Percentiles rank a stretch among this genome's conserved stretches.
Conservation (phyloP, 805 yeast genomes). For the Candida xiaguanensis region DNA sequence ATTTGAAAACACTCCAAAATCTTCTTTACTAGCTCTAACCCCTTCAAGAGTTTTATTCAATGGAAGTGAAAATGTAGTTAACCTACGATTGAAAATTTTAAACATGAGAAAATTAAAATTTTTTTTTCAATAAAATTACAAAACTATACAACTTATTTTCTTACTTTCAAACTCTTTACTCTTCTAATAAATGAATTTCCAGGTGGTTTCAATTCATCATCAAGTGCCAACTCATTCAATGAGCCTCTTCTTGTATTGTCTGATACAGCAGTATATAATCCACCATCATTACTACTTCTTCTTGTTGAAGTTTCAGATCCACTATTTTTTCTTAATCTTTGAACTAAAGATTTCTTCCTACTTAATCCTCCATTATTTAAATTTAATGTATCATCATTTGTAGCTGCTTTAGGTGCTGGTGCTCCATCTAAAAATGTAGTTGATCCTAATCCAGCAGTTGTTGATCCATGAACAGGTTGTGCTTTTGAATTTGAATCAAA, state of each 20-base stretch:
- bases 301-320: conserved; percentile 27
- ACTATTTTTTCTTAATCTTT: conserved; percentile 50
- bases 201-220: conserved; percentile 13
- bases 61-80: conserved; percentile 31
- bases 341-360: conserved; percentile 81
- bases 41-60: conserved; percentile 27
- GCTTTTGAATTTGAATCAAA: conserved; percentile 71
- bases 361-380: conserved; percentile 47
- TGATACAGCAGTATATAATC: conserved; percentile 7
- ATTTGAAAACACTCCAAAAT: conserved; percentile 31
- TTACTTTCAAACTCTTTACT: conserved; percentile 83
- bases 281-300: conserved; percentile 27
- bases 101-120: conserved; percentile 1
- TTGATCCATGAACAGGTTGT: conserved; percentile 76
- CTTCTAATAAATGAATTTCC: conserved; percentile 70
- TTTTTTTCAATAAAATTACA: not conserved
- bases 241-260: conserved; percentile 14
- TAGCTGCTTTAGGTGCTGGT: conserved; percentile 63
- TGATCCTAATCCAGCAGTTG: conserved; percentile 86
- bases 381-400: conserved; percentile 21
- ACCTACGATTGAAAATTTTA: conserved; percentile 1
- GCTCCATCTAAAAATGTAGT: conserved; percentile 95
- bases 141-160: conserved; percentile 22
- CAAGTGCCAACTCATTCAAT: conserved; percentile 12
- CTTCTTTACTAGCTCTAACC: conserved; percentile 21